Percentiles rank a stretch among this genome's conserved stretches.
phyloP scores from a whole-genome alignment of 192 early-diverging fungal genomes.

The Umbelopsis sp. region DNA sequence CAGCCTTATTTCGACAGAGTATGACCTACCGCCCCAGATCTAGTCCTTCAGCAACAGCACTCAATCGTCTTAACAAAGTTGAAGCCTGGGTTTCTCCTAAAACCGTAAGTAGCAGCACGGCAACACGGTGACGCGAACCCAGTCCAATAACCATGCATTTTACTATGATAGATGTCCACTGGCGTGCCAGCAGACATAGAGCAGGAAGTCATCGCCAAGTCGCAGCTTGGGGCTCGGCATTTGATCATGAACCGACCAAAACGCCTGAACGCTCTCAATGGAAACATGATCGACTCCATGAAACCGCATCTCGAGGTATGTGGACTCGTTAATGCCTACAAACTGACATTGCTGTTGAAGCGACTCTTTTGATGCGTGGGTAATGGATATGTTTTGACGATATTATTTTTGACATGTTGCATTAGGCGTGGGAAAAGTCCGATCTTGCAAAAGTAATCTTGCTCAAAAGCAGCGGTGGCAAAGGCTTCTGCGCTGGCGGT shows the following conservation, averaged over 20 bases:
- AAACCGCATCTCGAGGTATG: constrained; percentile 74
- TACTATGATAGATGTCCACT: constrained; percentile 5
- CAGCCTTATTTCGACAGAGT: not conserved
- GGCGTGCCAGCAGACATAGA: not conserved
- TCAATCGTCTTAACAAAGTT: not conserved
- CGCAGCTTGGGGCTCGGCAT: constrained; percentile 50
- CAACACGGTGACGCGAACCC: not conserved
- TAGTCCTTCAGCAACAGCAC: not conserved
- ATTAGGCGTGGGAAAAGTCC: constrained; percentile 83
- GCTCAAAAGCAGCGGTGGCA: constrained; percentile 70
- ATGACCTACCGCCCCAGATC: not conserved
- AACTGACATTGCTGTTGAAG: not conserved
- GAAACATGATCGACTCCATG: constrained; percentile 84
- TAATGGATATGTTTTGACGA: too few relatives aligned
- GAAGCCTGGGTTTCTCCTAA: constrained; percentile 1
- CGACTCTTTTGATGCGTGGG: too few relatives aligned
- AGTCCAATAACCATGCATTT: not conserved
- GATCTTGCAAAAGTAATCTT: constrained; percentile 89
- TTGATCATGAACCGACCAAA: constrained; percentile 79
- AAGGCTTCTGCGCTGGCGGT: constrained; percentile 92
- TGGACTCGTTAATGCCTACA: not conserved
- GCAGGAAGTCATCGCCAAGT: constrained; percentile 9
- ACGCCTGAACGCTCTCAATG: constrained; percentile 84
- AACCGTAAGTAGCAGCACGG: not conserved
- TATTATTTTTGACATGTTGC: constrained; percentile 5